A percentile compares a stretch with the other conserved stretches of the same genome.
phyloP scores from a whole-genome alignment of 2,329 filamentous ascomycete genomes.

The Ophiostoma triangulosporum region DNA sequence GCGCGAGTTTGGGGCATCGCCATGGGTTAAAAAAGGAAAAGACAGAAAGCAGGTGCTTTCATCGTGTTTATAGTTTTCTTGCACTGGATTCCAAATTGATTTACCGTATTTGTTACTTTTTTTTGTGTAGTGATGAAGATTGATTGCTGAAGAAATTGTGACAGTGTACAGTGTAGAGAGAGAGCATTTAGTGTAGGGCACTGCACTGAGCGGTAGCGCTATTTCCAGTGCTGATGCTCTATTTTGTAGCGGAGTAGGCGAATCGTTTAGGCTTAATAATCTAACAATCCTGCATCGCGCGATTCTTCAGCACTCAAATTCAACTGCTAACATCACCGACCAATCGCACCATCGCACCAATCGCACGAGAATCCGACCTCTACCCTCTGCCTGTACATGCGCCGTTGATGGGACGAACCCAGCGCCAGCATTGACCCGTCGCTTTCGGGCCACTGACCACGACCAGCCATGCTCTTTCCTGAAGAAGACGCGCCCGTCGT shows the following conservation, averaged over 20 bases:
- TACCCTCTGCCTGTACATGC: not conserved
- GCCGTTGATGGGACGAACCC: not conserved
- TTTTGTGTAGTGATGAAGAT: not conserved
- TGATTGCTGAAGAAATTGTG: too few relatives aligned
- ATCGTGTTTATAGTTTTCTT: conserved; percentile 11
- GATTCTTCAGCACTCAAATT: too few relatives aligned
- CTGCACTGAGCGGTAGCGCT: too few relatives aligned
- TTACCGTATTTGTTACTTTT: conserved; percentile 3
- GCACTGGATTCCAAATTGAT: conserved; percentile 8
- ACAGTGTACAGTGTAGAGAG: too few relatives aligned
- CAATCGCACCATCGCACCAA: not conserved
- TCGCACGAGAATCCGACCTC: too few relatives aligned
- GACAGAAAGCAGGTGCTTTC: conserved; percentile 8
- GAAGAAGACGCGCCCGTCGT: conserved; percentile 49
- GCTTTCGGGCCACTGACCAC: not conserved
- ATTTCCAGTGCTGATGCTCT: too few relatives aligned
- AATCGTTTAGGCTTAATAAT: too few relatives aligned
- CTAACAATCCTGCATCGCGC: too few relatives aligned
- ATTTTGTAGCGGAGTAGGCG: too few relatives aligned
- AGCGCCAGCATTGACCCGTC: not conserved
- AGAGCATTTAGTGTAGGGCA: too few relatives aligned
- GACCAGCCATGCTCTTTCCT: conserved; percentile 41
- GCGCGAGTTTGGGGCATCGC: not conserved
- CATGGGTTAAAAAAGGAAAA: conserved; percentile 4
- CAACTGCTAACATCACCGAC: too few relatives aligned